Base-by-base conservation (phyloP, 73 alveolate species). In the Effrenium voratum region DNA sequence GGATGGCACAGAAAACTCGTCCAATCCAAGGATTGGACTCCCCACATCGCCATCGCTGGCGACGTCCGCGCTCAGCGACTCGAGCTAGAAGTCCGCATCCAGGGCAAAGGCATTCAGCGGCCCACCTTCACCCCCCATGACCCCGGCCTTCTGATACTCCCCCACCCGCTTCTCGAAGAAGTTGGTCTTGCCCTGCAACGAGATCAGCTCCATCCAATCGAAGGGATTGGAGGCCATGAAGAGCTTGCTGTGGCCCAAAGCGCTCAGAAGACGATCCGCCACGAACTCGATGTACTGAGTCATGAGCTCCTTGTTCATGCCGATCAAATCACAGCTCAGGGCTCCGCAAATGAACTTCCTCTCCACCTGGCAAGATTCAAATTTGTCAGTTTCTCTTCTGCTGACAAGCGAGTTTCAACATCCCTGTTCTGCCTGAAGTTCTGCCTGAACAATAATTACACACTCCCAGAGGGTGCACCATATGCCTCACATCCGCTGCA, bases 191-290 rank as follows among this genome's bases (percentile, higher is more conserved):
- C 99, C 99, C 98, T 99, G 99, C 63, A 99, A 93, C 15, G 99
- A 99, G 90, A 99, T 99, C 72, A 75, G 70, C 98, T 99, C 99
- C 99, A 99, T 99, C 99, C 99, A 99, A 44, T 99, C 99, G 91
- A 99, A 99, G 63, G 99, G 99, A 66, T 99, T 99, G 57, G 91
- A 68, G 30, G 94, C 91, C 93, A 99, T 97, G 98, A 99, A 99
- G 99, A 99, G 84, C 99, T 99, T 99, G 92, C 99, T 99, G 76
- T 99, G 99, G 52, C 99, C 99, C 66, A 99, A 84, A 68, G 99
- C 99, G 50, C 85, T 93, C 92, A 99, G 96, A 50, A 99, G 99
- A 55, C 99, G 99, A 93, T 99, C 99, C 13, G 99, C 99, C 19
- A 99, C 99, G 92, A 99, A 99, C 99, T 99, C 99, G 72, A 99